Conservation (phyloP, 129 eudicot species). For the Centrapalus pauciflorus region DNA sequence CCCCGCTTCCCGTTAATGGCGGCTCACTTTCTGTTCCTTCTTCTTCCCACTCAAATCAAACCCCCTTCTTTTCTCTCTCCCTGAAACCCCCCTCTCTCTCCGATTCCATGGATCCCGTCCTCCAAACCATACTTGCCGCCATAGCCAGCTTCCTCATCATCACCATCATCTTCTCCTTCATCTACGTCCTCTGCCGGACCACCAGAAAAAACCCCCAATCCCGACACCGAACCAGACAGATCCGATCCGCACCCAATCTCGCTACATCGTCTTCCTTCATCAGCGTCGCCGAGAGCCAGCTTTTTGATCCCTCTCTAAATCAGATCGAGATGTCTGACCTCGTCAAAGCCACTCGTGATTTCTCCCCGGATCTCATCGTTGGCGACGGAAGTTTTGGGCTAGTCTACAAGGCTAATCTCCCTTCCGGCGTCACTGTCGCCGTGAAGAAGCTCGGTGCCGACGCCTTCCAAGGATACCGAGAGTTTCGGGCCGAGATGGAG, state of each 20-base stretch:
- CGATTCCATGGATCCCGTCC: constrained; percentile 26
- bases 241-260: constrained; percentile 10
- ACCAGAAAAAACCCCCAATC: constrained; percentile 16
- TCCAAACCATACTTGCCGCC: constrained; percentile 55
- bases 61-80: neutral
- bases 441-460: constrained; percentile 63
- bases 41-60: constrained; percentile 14
- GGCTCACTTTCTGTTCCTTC: constrained; percentile 22
- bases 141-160: constrained; percentile 40
- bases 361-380: constrained; percentile 67
- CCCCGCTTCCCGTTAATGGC: constrained; percentile 36
- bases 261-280: constrained; percentile 22
- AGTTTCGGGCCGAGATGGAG: constrained; percentile 92
- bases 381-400: constrained; percentile 94
- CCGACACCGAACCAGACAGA: constrained; percentile 16
- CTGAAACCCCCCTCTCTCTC: neutral
- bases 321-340: constrained; percentile 60
- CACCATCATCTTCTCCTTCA: constrained; percentile 31
- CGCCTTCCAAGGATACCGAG: constrained; percentile 86
- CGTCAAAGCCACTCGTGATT: constrained; percentile 53
- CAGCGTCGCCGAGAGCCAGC: constrained; percentile 43
- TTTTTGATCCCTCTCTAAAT: constrained; percentile 53
- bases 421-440: constrained; percentile 53
- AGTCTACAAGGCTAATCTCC: constrained; percentile 62
- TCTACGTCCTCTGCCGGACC: constrained; percentile 28